Base-by-base conservation (phyloP, 345 rosid species). In the Hirschfeldia incana region DNA sequence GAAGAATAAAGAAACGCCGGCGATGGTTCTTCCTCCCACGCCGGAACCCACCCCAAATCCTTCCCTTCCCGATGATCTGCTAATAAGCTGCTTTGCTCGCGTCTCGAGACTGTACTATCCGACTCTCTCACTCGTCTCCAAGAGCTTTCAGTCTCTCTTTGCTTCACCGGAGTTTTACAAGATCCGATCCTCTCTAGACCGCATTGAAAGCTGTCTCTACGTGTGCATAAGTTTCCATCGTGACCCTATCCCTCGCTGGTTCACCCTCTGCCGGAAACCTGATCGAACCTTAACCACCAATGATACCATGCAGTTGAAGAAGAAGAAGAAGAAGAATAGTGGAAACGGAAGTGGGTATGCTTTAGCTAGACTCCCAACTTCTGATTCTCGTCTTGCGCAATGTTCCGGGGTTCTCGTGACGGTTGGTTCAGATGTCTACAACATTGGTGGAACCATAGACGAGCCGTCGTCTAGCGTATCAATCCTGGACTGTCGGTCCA, bases 401-500 rank as follows among this genome's bases (percentile, higher is more conserved):
- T 76, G 53, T 51, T 11, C 49, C 0, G 16, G 65, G 21, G 21
- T 21, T 36, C 55, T 72, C 1, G 67, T 60, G 4, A 4, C 67
- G 0, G 11, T 60, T 72, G 90, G 86, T 1, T 85, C 82, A 57
- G 59, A 44, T 28, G 84, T 90, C 58, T 90, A 82, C 70, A 86
- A 84, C 11, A 68, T 90, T 59, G 94, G 97, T 21, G 66, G 66
- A 30, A 9, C 37, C 39, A 30, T 13, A 8, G 62, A 3, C n/a
- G 65, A 30, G 66, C 10, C 66, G 6, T 87, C 90, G 6, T 21
- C 91, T 8, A 85, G 73, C 62, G 91, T 89, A 8, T 92, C 91
- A 87, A 63, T 83, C 13, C 84, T 92, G 13, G 94, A 92, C 66
- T 89, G 92, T 84, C 86, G 89, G 11, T 66, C 78, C 63, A 81